A percentile compares a stretch with the other conserved stretches of the same genome.
These are phyloP conservation scores for Tuber borchii DNA, from an alignment of 495 filamentous ascomycete species.

Conservation along the genomic window DNA sequence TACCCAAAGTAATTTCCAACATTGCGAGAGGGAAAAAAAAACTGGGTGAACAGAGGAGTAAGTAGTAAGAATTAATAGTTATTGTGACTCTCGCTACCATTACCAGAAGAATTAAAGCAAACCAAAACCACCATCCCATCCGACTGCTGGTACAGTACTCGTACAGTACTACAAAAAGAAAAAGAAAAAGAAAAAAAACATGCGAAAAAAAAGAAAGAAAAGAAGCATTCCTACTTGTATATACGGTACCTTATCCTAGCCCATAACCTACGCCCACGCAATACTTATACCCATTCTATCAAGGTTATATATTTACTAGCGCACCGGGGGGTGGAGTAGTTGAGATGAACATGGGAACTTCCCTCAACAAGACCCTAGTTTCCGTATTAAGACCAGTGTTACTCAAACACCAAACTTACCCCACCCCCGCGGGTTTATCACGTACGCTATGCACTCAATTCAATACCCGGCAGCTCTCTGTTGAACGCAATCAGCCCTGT, in stretches of 20 bases:
- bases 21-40: not conserved
- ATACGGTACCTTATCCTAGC: not conserved
- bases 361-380: not conserved
- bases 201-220: not conserved
- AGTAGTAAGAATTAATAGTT: not conserved
- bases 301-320: not conserved
- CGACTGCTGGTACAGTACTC: not conserved
- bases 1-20: not conserved
- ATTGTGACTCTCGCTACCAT: not conserved
- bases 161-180: too few species aligned
- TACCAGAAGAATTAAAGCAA: not conserved
- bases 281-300: not conserved
- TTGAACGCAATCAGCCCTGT: not conserved
- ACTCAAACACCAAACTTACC: not conserved
- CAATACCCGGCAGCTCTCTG: conserved; percentile 2
- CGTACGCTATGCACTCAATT: not conserved
- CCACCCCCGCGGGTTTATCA: not conserved
- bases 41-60: not conserved
- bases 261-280: not conserved
- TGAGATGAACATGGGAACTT: not conserved
- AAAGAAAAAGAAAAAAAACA: not conserved
- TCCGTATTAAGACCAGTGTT: not conserved
- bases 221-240: not conserved
- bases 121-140: not conserved
- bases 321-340: not conserved